Conservation (phyloP, 768 basidiomycete species). For the Nevesoporus exiguus region DNA sequence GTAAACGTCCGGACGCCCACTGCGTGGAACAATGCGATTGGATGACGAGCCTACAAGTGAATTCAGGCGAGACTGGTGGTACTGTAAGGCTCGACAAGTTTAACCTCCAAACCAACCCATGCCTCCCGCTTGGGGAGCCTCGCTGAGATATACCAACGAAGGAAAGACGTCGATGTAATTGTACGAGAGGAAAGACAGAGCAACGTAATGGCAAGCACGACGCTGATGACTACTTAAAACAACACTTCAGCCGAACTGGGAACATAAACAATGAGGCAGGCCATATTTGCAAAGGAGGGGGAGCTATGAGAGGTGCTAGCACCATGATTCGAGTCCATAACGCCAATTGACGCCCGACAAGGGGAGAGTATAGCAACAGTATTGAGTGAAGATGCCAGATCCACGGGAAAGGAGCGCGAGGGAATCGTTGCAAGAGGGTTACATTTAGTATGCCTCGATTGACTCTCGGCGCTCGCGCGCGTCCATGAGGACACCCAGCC, state of each 20-base stretch:
- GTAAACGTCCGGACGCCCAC: not conserved
- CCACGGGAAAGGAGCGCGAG: slow-evolving; percentile 20
- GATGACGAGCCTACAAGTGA: slow-evolving; percentile 6
- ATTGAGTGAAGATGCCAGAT: slow-evolving; percentile 11
- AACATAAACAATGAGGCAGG: slow-evolving; percentile 22
- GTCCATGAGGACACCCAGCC: slow-evolving; percentile 73
- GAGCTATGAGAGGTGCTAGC: slow-evolving; percentile 22
- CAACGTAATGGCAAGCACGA: slow-evolving; percentile 27
- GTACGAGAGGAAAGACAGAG: slow-evolving; percentile 15
- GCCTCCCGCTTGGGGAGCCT: slow-evolving; percentile 7
- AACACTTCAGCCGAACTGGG: slow-evolving; percentile 21
- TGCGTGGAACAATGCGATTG: slow-evolving; percentile 14
- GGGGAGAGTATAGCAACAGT: slow-evolving; percentile 12
- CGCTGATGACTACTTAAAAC: slow-evolving; percentile 27
- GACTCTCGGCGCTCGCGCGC: slow-evolving; percentile 77
- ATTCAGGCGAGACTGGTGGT: slow-evolving; percentile 8
- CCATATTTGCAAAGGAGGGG: slow-evolving; percentile 27
- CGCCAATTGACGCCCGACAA: slow-evolving; percentile 9
- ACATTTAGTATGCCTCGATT: slow-evolving; percentile 61
- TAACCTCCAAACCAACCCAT: slow-evolving; percentile 34
- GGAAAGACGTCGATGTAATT: slow-evolving; percentile 15
- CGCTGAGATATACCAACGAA: slow-evolving; percentile 22
- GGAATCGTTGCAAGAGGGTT: slow-evolving; percentile 14
- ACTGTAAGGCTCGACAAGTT: slow-evolving; percentile 1
- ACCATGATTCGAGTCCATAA: slow-evolving; percentile 23